Conservation (phyloP, 371 early-diverging fungal species). For the Apophysomyces ossiformis region DNA sequence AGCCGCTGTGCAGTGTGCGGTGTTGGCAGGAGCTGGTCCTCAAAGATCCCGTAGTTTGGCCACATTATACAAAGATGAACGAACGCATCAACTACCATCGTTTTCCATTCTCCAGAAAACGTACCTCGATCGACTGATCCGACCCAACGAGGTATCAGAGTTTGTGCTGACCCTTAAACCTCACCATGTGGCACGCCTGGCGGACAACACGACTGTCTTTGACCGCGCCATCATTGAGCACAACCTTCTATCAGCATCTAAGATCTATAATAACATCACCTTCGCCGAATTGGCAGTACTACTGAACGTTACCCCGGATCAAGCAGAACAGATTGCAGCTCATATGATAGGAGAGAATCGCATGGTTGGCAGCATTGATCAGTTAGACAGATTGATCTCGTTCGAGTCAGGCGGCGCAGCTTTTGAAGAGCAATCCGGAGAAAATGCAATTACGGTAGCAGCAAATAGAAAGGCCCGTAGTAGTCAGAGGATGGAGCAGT, state of each 20-base stretch:
- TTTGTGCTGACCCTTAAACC: slow-evolving; percentile 74
- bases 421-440: slow-evolving; percentile 30
- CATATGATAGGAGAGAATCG: slow-evolving; percentile 92
- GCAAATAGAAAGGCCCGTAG: slow-evolving; percentile 33
- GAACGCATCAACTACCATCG: slow-evolving; percentile 69
- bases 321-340: slow-evolving; percentile 85
- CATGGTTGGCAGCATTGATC: slow-evolving; percentile 90
- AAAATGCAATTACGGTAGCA: slow-evolving; percentile 37
- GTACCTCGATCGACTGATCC: slow-evolving; percentile 86
- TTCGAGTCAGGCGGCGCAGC: slow-evolving; percentile 74
- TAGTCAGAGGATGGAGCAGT: slow-evolving; percentile 43
- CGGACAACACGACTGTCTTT: slow-evolving; percentile 82
- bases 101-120: slow-evolving; percentile 88
- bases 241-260: slow-evolving; percentile 85
- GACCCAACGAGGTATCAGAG: slow-evolving; percentile 75
- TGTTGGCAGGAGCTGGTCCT: slow-evolving; percentile 92
- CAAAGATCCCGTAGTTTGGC: slow-evolving; percentile 87
- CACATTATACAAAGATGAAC: slow-evolving; percentile 91
- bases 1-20: slow-evolving; percentile 80
- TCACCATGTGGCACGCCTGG: slow-evolving; percentile 78
- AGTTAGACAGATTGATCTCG: slow-evolving; percentile 80
- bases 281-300: slow-evolving; percentile 83
- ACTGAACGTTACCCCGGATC: slow-evolving; percentile 74
- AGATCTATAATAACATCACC: slow-evolving; percentile 88
- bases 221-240: slow-evolving; percentile 95